phyloP scores from a whole-genome alignment of 768 basidiomycete genomes.

The Kockovaella imperatae region DNA sequence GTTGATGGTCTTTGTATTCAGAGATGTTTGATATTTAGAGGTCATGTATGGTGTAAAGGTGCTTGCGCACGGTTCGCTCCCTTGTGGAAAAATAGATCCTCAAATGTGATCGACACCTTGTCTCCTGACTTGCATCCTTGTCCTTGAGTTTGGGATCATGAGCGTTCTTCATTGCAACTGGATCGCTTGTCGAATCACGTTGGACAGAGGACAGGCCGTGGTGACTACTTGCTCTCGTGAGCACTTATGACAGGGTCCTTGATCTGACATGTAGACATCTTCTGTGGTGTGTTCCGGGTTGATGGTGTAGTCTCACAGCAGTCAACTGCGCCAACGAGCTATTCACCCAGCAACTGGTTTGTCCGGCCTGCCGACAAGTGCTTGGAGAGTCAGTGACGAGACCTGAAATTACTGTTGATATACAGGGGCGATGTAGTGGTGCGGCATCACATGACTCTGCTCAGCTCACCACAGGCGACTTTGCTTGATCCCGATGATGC shows the following conservation, averaged over 20 bases:
- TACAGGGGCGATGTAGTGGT: not conserved
- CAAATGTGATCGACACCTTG: not conserved
- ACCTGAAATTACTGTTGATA: not conserved
- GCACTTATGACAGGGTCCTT: not conserved
- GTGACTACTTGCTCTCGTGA: not conserved
- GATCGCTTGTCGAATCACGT: not conserved
- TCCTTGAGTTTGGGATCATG: not conserved
- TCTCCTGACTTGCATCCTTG: not conserved
- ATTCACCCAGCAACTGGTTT: constrained; percentile 1
- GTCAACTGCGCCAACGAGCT: constrained; percentile 3
- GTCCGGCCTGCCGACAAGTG: constrained; percentile 3
- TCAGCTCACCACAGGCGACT: not conserved
- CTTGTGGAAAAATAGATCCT: no score
- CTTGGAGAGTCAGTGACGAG: not conserved
- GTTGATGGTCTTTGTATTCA: no score
- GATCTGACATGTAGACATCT: not conserved
- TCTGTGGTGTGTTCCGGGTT: not conserved
- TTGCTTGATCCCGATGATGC: not conserved
- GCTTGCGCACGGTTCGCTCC: no score
- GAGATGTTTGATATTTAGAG: no score
- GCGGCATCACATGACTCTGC: not conserved
- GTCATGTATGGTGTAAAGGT: no score
- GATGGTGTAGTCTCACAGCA: not conserved
- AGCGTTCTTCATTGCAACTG: not conserved
- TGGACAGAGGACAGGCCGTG: not conserved